These are phyloP conservation scores for Boletus sp. DNA, from an alignment of 768 basidiomycete genomes.

Conservation along the genomic window DNA sequence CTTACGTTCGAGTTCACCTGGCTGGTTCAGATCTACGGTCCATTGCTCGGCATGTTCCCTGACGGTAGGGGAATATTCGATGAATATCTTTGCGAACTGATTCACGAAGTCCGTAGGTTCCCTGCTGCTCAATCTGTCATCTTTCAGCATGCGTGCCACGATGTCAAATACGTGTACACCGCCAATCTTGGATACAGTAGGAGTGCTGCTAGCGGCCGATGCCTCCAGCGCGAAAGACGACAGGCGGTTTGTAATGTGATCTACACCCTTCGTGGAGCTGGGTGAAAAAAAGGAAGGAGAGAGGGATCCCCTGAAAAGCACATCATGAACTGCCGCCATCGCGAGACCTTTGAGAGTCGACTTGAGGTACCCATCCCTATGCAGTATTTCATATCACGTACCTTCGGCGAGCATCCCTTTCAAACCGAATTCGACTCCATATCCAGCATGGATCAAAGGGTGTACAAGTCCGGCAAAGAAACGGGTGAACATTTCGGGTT, in stretches of 20 bases:
- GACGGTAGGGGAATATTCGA: not conserved
- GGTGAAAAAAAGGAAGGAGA: constrained; percentile 9
- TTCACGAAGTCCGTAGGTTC: constrained; percentile 14
- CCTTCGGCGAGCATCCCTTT: constrained; percentile 65
- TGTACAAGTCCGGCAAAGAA: constrained; percentile 51
- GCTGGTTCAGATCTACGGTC: constrained; percentile 36
- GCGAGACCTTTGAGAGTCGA: constrained; percentile 24
- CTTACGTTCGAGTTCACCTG: constrained; percentile 47
- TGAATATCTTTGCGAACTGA: constrained; percentile 11
- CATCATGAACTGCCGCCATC: constrained; percentile 21
- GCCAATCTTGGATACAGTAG: not conserved
- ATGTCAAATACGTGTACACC: constrained; percentile 43
- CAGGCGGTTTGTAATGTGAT: constrained; percentile 3
- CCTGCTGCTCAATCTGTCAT: constrained; percentile 33
- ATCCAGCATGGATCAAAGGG: constrained; percentile 58
- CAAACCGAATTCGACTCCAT: constrained; percentile 60
- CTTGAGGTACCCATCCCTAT: not conserved
- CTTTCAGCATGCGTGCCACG: constrained; percentile 49
- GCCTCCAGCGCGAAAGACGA: constrained; percentile 8
- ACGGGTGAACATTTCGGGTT: constrained; percentile 54
- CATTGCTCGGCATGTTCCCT: constrained; percentile 36
- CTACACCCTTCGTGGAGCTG: not conserved
- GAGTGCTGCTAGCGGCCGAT: not conserved
- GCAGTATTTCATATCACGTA: constrained; percentile 12
- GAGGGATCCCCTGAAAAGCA: constrained; percentile 36